Percentiles rank a stretch among this genome's conserved stretches.
Evolutionary conservation across 306 rosid genomes (phyloP).

Genomic region (Lablab purpureus): DNA sequence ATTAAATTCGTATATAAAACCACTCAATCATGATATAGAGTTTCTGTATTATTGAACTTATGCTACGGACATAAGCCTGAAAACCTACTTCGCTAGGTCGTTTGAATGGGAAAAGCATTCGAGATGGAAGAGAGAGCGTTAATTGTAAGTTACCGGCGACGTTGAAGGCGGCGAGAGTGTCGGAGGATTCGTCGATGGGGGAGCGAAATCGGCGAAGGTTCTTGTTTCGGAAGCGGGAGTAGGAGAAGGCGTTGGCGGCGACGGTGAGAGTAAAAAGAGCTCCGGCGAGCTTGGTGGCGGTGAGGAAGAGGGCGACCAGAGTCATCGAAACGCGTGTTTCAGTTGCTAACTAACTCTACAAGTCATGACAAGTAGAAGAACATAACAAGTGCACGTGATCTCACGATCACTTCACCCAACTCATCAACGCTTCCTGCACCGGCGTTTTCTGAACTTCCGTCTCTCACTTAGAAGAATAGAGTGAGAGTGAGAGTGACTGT

Average conservation of each 20-base stretch:
- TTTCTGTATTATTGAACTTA: neutral
- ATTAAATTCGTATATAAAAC: neutral
- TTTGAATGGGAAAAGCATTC: too few relatives aligned
- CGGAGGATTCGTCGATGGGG: conserved; percentile 77
- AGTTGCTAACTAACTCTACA: neutral
- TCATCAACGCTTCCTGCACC: neutral
- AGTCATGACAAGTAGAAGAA: neutral
- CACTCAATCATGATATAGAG: neutral
- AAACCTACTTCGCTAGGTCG: neutral
- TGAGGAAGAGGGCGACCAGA: conserved; percentile 59
- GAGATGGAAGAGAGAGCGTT: neutral
- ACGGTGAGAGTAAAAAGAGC: conserved; percentile 63
- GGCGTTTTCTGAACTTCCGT: neutral
- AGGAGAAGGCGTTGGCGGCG: conserved; percentile 85
- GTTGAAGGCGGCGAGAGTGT: conserved; percentile 75
- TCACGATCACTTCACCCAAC: neutral
- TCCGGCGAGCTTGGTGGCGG: conserved; percentile 88
- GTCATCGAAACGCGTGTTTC: conserved; percentile 50
- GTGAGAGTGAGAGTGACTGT: neutral
- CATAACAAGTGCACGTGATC: conserved; percentile 8
- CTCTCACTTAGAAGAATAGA: neutral
- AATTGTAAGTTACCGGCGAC: conserved; percentile 50
- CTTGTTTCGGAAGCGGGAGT: conserved; percentile 63
- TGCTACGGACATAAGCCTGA: neutral
- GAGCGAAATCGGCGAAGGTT: conserved; percentile 75